Base-by-base conservation (phyloP, 1,139 yeast genomes). In the Hemisphaericaspora xylofermentans region DNA sequence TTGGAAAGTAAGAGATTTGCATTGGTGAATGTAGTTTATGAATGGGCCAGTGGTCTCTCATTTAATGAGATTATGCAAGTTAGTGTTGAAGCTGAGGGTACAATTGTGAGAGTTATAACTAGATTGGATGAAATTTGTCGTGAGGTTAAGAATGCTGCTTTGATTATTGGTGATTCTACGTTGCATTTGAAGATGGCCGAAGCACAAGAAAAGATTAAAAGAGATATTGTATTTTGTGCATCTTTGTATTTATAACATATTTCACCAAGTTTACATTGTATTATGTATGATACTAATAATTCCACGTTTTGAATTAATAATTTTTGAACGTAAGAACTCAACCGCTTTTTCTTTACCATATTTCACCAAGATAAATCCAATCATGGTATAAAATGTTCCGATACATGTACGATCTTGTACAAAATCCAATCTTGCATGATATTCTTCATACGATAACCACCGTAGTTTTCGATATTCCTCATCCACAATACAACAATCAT, bases 211-310 rank as follows among this genome's bases (percentile, higher is more conserved):
- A 79, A 80, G 61, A 93, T 93, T 61, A 93, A 93, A 65, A 80
- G 99, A 55, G 98, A 93, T 63, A 93, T 93, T 53, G 98, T 94
- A 1, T 94, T 94, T 65, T 94, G 98, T 61, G 97, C 98, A 3
- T 88, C 96, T 45, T 75, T 94, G 48, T 93, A 94, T 61, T 70
- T 93, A 51, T 89, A 74, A 28, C 6, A 28, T 9, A 8, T 16
- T 7, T 4, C 19, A n/a, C 16, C 9, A 15, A n/a, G 15, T 13
- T 22, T n/a, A 22, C 16, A 30, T 32, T 26, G 24, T 39, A 9
- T 25, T 26, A 30, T 43, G 40, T 6, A 44, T 33, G 12, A 45
- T 50, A 13, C 48, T 43, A 5, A 62, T 45, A 3, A 64, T 50
- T 3, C 70, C 69, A 3, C 49, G 37, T 38, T 57, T 62, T 1